Evolutionary conservation across 768 basidiomycete genomes (phyloP).

Genomic region (Russula earlei): DNA sequence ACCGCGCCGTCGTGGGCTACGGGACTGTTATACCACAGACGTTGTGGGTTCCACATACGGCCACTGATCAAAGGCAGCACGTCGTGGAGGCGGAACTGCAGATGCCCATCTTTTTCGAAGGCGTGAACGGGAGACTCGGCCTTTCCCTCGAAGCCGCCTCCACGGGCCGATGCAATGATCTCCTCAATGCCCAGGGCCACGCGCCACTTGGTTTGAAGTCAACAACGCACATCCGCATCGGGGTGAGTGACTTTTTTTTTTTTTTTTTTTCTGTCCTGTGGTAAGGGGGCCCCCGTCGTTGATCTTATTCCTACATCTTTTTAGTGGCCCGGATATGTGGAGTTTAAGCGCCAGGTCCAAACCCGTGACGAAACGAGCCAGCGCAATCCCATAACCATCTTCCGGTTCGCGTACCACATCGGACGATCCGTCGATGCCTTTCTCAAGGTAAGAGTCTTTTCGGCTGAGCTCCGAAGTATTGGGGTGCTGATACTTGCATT

Average conservation of each 20-base stretch:
- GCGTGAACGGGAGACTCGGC: background rate
- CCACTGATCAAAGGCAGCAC: background rate
- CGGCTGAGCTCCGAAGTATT: too few species aligned
- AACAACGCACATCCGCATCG: conserved; percentile 4
- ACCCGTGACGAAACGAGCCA: conserved; percentile 1
- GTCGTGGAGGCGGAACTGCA: conserved; percentile 4
- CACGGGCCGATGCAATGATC: background rate
- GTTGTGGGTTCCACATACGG: background rate
- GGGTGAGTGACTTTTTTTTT: background rate
- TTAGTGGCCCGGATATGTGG: conserved; percentile 11
- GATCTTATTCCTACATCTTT: background rate
- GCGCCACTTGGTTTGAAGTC: background rate
- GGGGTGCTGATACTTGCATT: background rate
- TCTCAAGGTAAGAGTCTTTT: background rate
- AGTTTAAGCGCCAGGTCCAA: conserved; percentile 8
- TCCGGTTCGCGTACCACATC: background rate
- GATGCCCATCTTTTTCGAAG: conserved; percentile 8
- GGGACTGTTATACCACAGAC: conserved; percentile 12
- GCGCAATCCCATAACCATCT: background rate
- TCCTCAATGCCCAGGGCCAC: background rate
- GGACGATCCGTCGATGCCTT: conserved; percentile 9
- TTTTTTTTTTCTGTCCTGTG: background rate
- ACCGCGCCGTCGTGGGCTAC: background rate
- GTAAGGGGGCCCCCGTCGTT: too few species aligned
- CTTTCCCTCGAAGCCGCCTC: conserved; percentile 3